phyloP scores from a whole-genome alignment of 108 stramenopile species.

The Skeletonema menzelii region DNA sequence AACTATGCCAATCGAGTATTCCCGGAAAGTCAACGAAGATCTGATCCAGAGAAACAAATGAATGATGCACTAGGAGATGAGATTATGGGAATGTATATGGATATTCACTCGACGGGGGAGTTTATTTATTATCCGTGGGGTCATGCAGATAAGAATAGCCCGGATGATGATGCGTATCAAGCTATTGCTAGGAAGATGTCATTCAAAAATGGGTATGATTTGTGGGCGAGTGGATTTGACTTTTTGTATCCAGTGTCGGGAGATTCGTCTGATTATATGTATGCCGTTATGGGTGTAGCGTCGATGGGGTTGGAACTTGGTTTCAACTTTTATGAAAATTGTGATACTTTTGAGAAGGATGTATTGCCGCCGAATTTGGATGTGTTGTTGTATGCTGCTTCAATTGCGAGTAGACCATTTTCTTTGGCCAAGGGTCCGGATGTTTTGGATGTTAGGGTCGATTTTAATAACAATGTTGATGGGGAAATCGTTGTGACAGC shows the following conservation, averaged over 20 bases:
- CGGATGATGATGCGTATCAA: slow-evolving; percentile 27
- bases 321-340: slow-evolving; percentile 46
- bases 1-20: slow-evolving; percentile 44
- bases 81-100: slow-evolving; percentile 49
- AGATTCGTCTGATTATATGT: slow-evolving; percentile 45
- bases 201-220: slow-evolving; percentile 14
- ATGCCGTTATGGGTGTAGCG: slow-evolving; percentile 50
- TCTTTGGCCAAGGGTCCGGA: slow-evolving; percentile 49
- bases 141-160: slow-evolving; percentile 16
- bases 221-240: slow-evolving; percentile 32
- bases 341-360: slow-evolving; percentile 40
- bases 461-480: background rate
- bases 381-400: slow-evolving; percentile 45
- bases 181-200: slow-evolving; percentile 44
- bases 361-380: slow-evolving; percentile 32
- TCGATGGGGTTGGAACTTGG: slow-evolving; percentile 60
- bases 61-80: slow-evolving; percentile 26
- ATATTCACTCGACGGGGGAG: slow-evolving; percentile 52
- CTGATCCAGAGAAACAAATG: slow-evolving; percentile 18
- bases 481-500: slow-evolving; percentile 18
- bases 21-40: slow-evolving; percentile 43
- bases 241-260: slow-evolving; percentile 35
- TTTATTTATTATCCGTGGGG: slow-evolving; percentile 58
- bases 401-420: slow-evolving; percentile 45
- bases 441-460: slow-evolving; percentile 17